A percentile compares a stretch with the other conserved stretches of the same genome.
Evolutionary conservation across 164 flowering plant genomes (phyloP).

Genomic region (Paratinospora sagittata): DNA sequence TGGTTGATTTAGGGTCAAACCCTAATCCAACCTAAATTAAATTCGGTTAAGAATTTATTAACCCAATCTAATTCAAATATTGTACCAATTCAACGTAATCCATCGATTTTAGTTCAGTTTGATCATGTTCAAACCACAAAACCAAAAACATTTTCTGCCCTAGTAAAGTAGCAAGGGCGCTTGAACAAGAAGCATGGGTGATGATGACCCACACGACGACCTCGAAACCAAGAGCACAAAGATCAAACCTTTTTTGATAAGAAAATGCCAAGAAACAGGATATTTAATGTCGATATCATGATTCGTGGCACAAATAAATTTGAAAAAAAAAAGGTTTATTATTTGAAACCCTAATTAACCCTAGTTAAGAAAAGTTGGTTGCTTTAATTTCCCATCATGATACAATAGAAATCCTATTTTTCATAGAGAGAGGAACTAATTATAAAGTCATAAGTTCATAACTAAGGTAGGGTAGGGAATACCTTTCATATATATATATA

Average conservation of each 20-base stretch:
- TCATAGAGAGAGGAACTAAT: background rate
- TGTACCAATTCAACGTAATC: no score
- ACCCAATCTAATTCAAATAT: no score
- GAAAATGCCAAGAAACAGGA: background rate
- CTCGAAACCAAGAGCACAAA: background rate
- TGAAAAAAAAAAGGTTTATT: background rate
- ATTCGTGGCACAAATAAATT: background rate
- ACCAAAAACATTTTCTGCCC: background rate
- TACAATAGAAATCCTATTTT: constrained; percentile 1
- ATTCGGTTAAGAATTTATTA: no score
- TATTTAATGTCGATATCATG: constrained; percentile 6
- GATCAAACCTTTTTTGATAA: background rate
- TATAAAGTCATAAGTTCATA: constrained; percentile 1
- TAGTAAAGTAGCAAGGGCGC: background rate
- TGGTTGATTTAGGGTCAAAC: no score
- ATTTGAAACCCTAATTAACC: constrained; percentile 8
- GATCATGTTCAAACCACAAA: background rate
- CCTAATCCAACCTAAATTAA: no score
- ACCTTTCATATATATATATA: no score
- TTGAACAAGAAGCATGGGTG: background rate
- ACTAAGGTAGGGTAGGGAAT: background rate
- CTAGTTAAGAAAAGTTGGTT: constrained; percentile 8
- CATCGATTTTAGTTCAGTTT: no score
- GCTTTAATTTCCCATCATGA: constrained; percentile 2
- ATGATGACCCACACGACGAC: background rate